phyloP scores from a whole-genome alignment of 129 eudicot genomes.

The Rutidosis leptorrhynchoides region DNA sequence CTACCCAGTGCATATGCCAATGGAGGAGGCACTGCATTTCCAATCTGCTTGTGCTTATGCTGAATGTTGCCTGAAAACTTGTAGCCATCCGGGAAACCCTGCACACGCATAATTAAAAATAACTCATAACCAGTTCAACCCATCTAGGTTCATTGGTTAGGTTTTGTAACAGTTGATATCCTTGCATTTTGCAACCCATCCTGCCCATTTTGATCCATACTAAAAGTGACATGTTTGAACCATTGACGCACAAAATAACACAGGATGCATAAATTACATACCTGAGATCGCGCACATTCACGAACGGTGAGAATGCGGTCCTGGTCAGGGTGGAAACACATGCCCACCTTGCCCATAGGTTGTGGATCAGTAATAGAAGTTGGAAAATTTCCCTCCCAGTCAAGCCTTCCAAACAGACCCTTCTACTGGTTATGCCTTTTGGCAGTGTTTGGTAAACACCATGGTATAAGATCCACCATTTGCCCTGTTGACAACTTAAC shows the following conservation, averaged over 20 bases:
- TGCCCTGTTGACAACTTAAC: slow-evolving; percentile 56
- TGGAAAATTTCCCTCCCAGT: slow-evolving; percentile 83
- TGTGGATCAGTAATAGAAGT: slow-evolving; percentile 77
- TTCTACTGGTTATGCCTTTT: slow-evolving; percentile 78
- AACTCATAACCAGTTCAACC: neutral
- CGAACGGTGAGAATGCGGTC: slow-evolving; percentile 70
- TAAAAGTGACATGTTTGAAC: neutral
- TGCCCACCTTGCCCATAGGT: slow-evolving; percentile 76
- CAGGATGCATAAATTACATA: slow-evolving; percentile 12
- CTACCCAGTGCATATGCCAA: slow-evolving; percentile 64
- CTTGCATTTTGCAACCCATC: neutral
- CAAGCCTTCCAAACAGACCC: slow-evolving; percentile 72
- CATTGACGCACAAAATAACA: neutral
- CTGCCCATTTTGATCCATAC: neutral
- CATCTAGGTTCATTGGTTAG: neutral
- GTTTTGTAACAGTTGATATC: neutral
- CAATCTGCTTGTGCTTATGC: slow-evolving; percentile 57
- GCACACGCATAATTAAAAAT: slow-evolving; percentile 6
- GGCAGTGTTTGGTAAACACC: slow-evolving; percentile 73
- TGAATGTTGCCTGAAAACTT: slow-evolving; percentile 54
- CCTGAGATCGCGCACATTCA: slow-evolving; percentile 85
- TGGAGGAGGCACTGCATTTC: slow-evolving; percentile 69
- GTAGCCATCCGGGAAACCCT: slow-evolving; percentile 59
- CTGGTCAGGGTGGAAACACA: slow-evolving; percentile 83
- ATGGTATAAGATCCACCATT: slow-evolving; percentile 60